phyloP scores from a whole-genome alignment of 164 flowering plant species.

The Vitis rupestris region DNA sequence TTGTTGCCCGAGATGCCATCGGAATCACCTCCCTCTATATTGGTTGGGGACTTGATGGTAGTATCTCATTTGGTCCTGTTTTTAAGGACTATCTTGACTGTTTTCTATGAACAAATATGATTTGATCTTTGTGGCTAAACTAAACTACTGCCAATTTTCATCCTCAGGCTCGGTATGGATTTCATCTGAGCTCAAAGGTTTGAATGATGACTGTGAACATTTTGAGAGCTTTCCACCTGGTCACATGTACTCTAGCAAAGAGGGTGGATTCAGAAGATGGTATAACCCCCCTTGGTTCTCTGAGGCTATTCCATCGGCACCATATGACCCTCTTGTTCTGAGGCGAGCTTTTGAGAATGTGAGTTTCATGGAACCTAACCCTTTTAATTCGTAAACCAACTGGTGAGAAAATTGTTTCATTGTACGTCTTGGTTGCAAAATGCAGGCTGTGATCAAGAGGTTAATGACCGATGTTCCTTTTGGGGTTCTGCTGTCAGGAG shows the following conservation, averaged over 20 bases:
- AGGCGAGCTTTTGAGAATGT: constrained; percentile 84
- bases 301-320: constrained; percentile 74
- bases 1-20: constrained; percentile 90
- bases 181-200: constrained; percentile 87
- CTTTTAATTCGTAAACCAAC: no score
- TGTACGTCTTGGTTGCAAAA: not conserved
- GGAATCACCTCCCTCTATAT: constrained; percentile 93
- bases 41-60: constrained; percentile 98
- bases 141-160: not conserved
- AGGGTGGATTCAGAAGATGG: constrained; percentile 69
- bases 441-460: constrained; percentile 89
- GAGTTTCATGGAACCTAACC: constrained; percentile 9
- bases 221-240: constrained; percentile 91
- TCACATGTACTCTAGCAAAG: constrained; percentile 87
- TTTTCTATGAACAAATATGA: no score
- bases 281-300: constrained; percentile 87
- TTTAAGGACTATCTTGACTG: not conserved
- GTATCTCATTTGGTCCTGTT: not conserved
- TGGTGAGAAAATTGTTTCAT: not conserved
- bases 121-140: not conserved
- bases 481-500: constrained; percentile 90
- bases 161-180: constrained; percentile 84
- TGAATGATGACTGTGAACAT: constrained; percentile 88
- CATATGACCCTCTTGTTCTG: constrained; percentile 80
- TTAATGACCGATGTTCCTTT: constrained; percentile 97